These are phyloP conservation scores for Graphilbum ipis-grandicollis DNA, from an alignment of 2,329 filamentous ascomycete species.

Conservation along the genomic window DNA sequence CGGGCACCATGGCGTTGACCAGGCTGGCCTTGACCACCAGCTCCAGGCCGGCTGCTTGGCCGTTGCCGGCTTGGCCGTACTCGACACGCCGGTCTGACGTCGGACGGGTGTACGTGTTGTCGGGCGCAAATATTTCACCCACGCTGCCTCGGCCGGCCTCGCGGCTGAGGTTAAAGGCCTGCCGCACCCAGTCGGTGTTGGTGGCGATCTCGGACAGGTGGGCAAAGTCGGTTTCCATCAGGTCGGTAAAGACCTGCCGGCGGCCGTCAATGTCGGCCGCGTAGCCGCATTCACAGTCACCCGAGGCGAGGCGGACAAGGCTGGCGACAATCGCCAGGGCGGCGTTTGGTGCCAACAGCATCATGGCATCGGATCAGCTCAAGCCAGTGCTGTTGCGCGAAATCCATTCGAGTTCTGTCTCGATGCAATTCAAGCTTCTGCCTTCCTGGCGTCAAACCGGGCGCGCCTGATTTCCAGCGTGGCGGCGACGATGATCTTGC, in stretches of 20 bases:
- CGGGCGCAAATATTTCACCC: slow-evolving; percentile 42
- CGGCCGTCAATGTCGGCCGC: slow-evolving; percentile 25
- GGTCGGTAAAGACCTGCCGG: slow-evolving; percentile 44
- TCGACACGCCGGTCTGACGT: slow-evolving; percentile 23
- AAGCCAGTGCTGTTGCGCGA: too few relatives aligned
- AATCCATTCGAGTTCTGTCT: too few relatives aligned
- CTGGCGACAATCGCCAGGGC: slow-evolving; percentile 8
- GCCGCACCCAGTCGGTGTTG: slow-evolving; percentile 45
- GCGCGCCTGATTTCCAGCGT: too few relatives aligned
- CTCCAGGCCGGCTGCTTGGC: slow-evolving; percentile 32
- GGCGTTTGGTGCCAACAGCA: slow-evolving; percentile 1
- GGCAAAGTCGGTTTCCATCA: slow-evolving; percentile 56
- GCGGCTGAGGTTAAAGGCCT: slow-evolving; percentile 49
- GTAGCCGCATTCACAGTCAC: slow-evolving; percentile 59
- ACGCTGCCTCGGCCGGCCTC: slow-evolving; percentile 41
- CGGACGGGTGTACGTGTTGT: slow-evolving; percentile 33
- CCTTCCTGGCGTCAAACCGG: too few relatives aligned
- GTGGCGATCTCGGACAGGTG: slow-evolving; percentile 29
- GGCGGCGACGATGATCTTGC: too few relatives aligned
- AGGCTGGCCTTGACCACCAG: slow-evolving; percentile 32
- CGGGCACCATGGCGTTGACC: slow-evolving; percentile 35
- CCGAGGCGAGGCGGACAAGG: slow-evolving; percentile 12
- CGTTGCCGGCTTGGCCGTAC: slow-evolving; percentile 24
- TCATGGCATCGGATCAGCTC: too few relatives aligned
- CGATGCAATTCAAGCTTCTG: too few relatives aligned